These are phyloP conservation scores for Hericium rajendrae DNA, from an alignment of 768 basidiomycete genomes.

Conservation along the genomic window DNA sequence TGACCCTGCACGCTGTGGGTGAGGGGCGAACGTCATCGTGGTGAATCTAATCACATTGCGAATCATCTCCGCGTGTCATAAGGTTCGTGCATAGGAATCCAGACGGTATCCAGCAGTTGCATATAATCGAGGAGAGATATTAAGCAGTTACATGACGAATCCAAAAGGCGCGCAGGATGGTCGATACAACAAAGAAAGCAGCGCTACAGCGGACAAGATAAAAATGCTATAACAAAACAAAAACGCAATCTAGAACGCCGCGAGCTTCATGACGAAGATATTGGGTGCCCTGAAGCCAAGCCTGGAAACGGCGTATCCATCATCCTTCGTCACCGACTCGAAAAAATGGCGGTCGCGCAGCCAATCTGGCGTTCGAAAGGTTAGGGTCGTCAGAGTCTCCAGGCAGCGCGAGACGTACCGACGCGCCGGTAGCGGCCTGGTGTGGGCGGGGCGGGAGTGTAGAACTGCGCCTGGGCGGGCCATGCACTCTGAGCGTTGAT, in stretches of 20 bases:
- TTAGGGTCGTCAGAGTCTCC: neutral
- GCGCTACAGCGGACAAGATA: neutral
- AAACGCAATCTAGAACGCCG: slow-evolving; percentile 21
- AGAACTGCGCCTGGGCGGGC: slow-evolving; percentile 33
- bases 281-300: slow-evolving; percentile 76
- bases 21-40: too few species aligned
- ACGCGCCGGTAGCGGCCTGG: slow-evolving; percentile 49
- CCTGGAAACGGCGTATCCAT: slow-evolving; percentile 45
- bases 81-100: too few species aligned
- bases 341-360: slow-evolving; percentile 65
- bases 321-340: slow-evolving; percentile 51
- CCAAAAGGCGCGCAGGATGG: too few species aligned
- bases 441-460: slow-evolving; percentile 32
- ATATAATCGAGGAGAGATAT: too few species aligned
- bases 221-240: neutral
- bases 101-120: too few species aligned
- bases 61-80: too few species aligned
- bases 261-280: slow-evolving; percentile 63
- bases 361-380: slow-evolving; percentile 44
- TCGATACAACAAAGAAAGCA: neutral
- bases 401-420: slow-evolving; percentile 34
- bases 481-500: slow-evolving; percentile 23
- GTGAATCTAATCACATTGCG: too few species aligned
- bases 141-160: too few species aligned
- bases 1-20: too few species aligned